phyloP scores from a whole-genome alignment of 306 rosid species.

The Rosa rugosa region DNA sequence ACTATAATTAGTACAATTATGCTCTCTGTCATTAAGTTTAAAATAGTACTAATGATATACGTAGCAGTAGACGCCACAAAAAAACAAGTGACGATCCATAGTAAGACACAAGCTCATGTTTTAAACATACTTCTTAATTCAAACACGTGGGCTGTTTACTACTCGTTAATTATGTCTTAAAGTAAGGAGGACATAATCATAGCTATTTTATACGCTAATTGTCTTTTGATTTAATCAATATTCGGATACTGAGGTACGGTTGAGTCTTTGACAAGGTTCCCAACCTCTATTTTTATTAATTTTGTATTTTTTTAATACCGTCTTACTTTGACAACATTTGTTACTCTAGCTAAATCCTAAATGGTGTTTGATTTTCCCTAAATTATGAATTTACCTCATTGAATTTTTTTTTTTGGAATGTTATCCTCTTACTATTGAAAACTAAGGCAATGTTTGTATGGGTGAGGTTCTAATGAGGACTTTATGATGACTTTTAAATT shows the following conservation, averaged over 20 bases:
- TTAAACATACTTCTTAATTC: neutral
- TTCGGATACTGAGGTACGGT: neutral
- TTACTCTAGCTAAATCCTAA: neutral
- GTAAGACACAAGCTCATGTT: neutral
- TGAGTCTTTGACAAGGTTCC: neutral
- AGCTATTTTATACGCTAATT: neutral
- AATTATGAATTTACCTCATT: neutral
- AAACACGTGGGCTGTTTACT: neutral
- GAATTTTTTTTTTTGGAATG: too few relatives aligned
- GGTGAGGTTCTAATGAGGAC: too few relatives aligned
- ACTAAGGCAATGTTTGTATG: too few relatives aligned
- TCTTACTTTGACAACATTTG: neutral
- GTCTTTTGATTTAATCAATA: neutral
- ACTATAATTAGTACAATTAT: neutral
- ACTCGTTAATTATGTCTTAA: neutral
- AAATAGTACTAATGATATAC: neutral
- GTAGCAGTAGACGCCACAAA: neutral
- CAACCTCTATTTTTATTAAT: too few relatives aligned
- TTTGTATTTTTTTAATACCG: neutral
- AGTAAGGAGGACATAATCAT: neutral
- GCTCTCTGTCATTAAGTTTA: neutral
- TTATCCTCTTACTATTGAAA: neutral
- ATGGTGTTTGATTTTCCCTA: neutral
- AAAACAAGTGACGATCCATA: neutral
- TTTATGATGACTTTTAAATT: too few relatives aligned